A percentile compares a stretch with the other conserved stretches of the same genome.
Evolutionary conservation across 202 grass and related monocot genomes (phyloP).

Genomic region (Panicum hallii): DNA sequence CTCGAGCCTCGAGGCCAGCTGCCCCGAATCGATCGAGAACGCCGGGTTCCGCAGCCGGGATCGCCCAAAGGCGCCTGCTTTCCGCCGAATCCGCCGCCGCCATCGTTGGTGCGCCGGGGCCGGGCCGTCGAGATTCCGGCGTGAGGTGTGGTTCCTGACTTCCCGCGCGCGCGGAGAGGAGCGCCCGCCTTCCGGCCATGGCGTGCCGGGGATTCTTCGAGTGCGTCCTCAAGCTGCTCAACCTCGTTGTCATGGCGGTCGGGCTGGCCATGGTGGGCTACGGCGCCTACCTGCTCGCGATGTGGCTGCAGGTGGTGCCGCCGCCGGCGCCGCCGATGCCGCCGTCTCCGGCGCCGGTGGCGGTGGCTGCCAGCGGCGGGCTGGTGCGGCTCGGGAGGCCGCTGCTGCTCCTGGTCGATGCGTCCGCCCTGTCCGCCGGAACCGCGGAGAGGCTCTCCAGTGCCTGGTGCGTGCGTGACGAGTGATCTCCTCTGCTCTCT

Average conservation of each 20-base stretch:
- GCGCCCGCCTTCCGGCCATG: slow-evolving; percentile 47
- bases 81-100: background rate
- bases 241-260: slow-evolving; percentile 63
- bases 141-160: slow-evolving; percentile 15
- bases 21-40: slow-evolving; percentile 8
- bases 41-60: background rate
- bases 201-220: slow-evolving; percentile 78
- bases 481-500: slow-evolving; percentile 32
- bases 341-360: background rate
- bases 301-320: slow-evolving; percentile 64
- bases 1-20: background rate
- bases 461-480: slow-evolving; percentile 77
- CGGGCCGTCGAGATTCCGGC: slow-evolving; percentile 23
- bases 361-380: slow-evolving; percentile 8
- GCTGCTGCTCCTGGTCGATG: slow-evolving; percentile 54
- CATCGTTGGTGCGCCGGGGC: slow-evolving; percentile 14
- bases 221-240: slow-evolving; percentile 84
- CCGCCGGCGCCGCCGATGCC: slow-evolving; percentile 25
- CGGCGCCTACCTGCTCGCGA: slow-evolving; percentile 70
- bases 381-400: slow-evolving; percentile 60
- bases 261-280: slow-evolving; percentile 87
- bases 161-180: slow-evolving; percentile 7
- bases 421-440: slow-evolving; percentile 53
- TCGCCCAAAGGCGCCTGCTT: slow-evolving; percentile 36
- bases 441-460: slow-evolving; percentile 57